phyloP scores from a whole-genome alignment of 176 grass and related monocot species.

The Musa itinerans region DNA sequence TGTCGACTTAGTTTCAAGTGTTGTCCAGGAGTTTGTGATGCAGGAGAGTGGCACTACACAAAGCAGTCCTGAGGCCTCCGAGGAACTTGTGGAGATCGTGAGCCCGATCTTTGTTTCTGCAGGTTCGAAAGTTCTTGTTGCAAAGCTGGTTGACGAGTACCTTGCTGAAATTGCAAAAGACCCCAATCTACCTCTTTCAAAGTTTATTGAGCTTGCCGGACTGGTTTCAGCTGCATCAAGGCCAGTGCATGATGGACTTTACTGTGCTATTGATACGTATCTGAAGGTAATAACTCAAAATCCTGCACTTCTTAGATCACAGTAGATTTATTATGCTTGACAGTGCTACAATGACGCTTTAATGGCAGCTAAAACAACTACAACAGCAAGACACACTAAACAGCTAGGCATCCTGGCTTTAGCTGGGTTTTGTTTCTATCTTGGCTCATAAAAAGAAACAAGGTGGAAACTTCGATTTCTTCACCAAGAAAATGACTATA shows the following conservation, averaged over 20 bases:
- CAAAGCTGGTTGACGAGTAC: conserved; percentile 80
- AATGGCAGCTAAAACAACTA: too few species aligned
- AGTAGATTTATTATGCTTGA: not conserved
- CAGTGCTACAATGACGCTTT: too few species aligned
- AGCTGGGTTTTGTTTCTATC: too few species aligned
- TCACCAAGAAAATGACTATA: too few species aligned
- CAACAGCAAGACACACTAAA: too few species aligned
- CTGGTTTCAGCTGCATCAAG: conserved; percentile 47
- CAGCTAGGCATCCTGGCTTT: too few species aligned
- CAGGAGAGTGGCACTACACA: conserved; percentile 28
- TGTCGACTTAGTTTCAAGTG: conserved; percentile 51
- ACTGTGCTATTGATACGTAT: conserved; percentile 93
- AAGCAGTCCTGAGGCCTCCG: conserved; percentile 25
- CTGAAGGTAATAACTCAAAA: conserved; percentile 54
- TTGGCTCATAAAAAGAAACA: too few species aligned
- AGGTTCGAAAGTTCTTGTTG: conserved; percentile 43
- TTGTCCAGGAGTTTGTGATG: conserved; percentile 59
- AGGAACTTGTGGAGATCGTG: conserved; percentile 63
- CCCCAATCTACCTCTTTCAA: conserved; percentile 61
- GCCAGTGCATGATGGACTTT: conserved; percentile 66
- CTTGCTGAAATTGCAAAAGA: conserved; percentile 86
- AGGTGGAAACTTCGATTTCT: too few species aligned
- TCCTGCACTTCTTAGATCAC: not conserved
- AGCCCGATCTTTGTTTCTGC: conserved; percentile 38
- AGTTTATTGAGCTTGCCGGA: conserved; percentile 71